These are phyloP conservation scores for Ascobolus immersus DNA, from an alignment of 495 filamentous ascomycete genomes.

Conservation along the genomic window DNA sequence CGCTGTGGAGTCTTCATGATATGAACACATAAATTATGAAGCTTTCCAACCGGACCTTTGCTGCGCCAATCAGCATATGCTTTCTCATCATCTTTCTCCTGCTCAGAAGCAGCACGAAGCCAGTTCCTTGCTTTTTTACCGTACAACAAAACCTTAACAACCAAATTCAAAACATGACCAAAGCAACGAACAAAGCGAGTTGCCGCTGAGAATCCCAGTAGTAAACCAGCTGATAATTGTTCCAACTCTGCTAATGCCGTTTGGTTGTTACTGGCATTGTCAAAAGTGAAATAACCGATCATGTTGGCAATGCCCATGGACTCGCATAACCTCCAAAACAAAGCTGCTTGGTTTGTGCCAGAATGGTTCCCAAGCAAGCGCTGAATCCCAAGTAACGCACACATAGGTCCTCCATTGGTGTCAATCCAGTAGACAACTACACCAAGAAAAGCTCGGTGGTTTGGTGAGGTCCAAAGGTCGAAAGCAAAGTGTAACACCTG, in stretches of 20 bases:
- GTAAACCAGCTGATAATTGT: too few relatives aligned
- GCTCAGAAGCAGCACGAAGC: neutral
- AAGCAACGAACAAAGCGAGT: slow-evolving; percentile 5
- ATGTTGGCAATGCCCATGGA: slow-evolving; percentile 5
- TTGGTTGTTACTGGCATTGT: slow-evolving; percentile 9
- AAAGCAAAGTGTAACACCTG: too few relatives aligned
- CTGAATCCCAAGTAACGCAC: slow-evolving; percentile 1
- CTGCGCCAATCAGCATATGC: slow-evolving; percentile 3
- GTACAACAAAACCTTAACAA: slow-evolving; percentile 6
- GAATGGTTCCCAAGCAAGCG: slow-evolving; percentile 3
- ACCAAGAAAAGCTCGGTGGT: neutral
- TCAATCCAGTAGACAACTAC: slow-evolving; percentile 1
- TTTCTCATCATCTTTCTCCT: slow-evolving; percentile 1
- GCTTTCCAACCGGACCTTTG: slow-evolving; percentile 4
- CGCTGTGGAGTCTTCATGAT: slow-evolving; percentile 3
- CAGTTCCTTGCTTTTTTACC: neutral
- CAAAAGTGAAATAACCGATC: slow-evolving; percentile 7
- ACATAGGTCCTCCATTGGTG: neutral
- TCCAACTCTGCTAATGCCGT: slow-evolving; percentile 1
- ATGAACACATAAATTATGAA: slow-evolving; percentile 6
- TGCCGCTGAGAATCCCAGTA: neutral
- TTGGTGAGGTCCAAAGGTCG: slow-evolving; percentile 2
- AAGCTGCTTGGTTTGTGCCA: slow-evolving; percentile 2
- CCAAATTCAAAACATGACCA: slow-evolving; percentile 7
- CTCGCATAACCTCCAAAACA: slow-evolving; percentile 3